Evolutionary conservation across 768 basidiomycete species (phyloP), one percentile per base, ranked within the genome.

Genomic region (Russula compacta): DNA sequence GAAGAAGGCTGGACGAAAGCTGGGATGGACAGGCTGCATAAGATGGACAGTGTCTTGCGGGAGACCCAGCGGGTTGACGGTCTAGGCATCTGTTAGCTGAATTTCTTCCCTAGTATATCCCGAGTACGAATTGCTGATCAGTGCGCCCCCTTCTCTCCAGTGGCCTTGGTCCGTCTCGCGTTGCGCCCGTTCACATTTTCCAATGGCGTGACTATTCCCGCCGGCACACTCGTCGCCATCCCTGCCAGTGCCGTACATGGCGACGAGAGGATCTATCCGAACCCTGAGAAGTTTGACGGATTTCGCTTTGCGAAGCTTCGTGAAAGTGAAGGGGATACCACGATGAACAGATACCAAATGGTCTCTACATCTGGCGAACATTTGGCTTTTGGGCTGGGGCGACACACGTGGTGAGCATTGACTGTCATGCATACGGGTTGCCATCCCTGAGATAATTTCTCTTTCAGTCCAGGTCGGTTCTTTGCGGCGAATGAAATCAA

Each of bases 141-240:
- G 5, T 0, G 14, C n/a, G 6, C 10, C 4, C 10, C 12, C 33
- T 2, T 51, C n/a, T 40, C 17, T 2, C n/a, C 15, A 73, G 72
- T 67, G 11, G 36, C 39, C 7, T 61, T 77, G 42, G 56, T 64
- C 14, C 73, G 78, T 6, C 69, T 71, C 58, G 72, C 71, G 2
- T 50, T 74, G 24, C 68, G 73, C 54, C 75, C 77, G 44, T 75
- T 74, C 66, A 75, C 72, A 1, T 75, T 82, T 55, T 77, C 76
- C 3, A 73, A 81, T 65, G 79, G 78, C 6, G 75, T 73, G 1
- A 62, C 66, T 46, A 63, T 81, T 12, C 78, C 78, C 4, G 67
- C 69, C 38, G 77, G 76, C 2, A 73, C 75, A 0, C 67, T 71
- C 33, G 59, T 80, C 8, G 65, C 68, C 9, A 66, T 73, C 2